Evolutionary conservation across 148 eudicot genomes (phyloP).

Genomic region (Heliamphora exappendiculata): DNA sequence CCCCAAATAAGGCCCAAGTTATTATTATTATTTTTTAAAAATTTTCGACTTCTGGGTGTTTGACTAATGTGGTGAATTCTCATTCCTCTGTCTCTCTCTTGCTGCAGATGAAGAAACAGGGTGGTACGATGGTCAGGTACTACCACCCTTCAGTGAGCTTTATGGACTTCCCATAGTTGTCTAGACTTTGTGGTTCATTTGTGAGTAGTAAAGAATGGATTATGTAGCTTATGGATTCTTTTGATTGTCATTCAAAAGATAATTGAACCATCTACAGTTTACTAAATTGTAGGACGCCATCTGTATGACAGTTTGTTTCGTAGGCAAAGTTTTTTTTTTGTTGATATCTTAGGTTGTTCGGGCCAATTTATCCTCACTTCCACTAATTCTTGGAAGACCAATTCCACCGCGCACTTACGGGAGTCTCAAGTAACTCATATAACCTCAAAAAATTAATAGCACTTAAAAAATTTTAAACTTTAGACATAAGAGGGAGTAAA

Average conservation of each 20-base stretch:
- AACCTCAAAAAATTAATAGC: no score
- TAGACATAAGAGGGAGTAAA: no score
- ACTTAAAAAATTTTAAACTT: no score
- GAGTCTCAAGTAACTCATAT: no score
- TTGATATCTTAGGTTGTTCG: no score
- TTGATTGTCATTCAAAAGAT: neutral
- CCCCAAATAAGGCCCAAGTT: no score
- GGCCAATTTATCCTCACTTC: no score
- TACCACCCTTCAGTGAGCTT: slow-evolving; percentile 3
- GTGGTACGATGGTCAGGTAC: slow-evolving; percentile 98
- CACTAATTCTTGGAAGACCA: no score
- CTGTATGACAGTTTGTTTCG: neutral
- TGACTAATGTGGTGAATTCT: neutral
- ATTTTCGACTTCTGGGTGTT: neutral
- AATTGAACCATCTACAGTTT: neutral
- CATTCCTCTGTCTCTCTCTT: neutral
- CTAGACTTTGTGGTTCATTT: neutral
- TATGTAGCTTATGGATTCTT: neutral
- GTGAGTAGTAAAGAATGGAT: neutral
- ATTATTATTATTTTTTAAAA: no score
- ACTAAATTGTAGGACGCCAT: neutral
- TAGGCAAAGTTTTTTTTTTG: neutral
- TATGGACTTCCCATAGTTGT: neutral
- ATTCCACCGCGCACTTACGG: no score
- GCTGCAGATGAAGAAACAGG: slow-evolving; percentile 94